Evolutionary conservation across 2,329 filamentous ascomycete species (phyloP).

Genomic region (Fusarium sp.): DNA sequence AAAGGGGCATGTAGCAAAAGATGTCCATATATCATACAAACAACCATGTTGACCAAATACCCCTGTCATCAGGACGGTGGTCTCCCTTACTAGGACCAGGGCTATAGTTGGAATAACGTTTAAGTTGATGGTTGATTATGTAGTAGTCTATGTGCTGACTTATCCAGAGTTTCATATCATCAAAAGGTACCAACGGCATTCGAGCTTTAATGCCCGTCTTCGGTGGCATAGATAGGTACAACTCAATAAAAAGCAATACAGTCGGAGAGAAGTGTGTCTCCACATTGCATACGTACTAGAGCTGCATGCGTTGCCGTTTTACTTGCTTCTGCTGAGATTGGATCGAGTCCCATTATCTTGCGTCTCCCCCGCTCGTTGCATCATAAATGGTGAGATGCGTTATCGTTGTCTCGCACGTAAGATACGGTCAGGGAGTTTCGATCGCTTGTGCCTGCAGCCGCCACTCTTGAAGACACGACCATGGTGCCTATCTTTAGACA

Average conservation of each 20-base stretch:
- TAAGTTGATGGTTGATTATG: conserved; percentile 11
- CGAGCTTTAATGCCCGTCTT: neutral
- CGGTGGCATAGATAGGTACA: neutral
- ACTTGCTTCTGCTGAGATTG: conserved; percentile 43
- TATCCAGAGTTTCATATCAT: conserved; percentile 13
- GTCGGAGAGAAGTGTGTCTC: conserved; percentile 22
- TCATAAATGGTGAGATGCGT: conserved; percentile 28
- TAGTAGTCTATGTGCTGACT: conserved; percentile 1
- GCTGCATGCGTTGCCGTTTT: conserved; percentile 33
- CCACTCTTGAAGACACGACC: neutral
- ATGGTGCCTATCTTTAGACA: conserved; percentile 28
- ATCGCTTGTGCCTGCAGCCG: conserved; percentile 23
- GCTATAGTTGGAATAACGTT: conserved; percentile 4
- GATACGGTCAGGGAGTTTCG: conserved; percentile 35
- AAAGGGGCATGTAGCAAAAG: conserved; percentile 28
- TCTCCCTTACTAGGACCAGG: conserved; percentile 29
- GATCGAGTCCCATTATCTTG: conserved; percentile 38
- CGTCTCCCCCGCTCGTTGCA: conserved; percentile 22
- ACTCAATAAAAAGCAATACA: conserved; percentile 6
- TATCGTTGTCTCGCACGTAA: conserved; percentile 27
- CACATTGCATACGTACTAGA: conserved; percentile 6
- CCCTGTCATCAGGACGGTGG: conserved; percentile 11
- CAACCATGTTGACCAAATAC: conserved; percentile 19
- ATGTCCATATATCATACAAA: conserved; percentile 24
- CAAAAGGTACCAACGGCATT: conserved; percentile 3